phyloP scores from a whole-genome alignment of 1,284 basidiomycete genomes.

The Ustilago nuda region DNA sequence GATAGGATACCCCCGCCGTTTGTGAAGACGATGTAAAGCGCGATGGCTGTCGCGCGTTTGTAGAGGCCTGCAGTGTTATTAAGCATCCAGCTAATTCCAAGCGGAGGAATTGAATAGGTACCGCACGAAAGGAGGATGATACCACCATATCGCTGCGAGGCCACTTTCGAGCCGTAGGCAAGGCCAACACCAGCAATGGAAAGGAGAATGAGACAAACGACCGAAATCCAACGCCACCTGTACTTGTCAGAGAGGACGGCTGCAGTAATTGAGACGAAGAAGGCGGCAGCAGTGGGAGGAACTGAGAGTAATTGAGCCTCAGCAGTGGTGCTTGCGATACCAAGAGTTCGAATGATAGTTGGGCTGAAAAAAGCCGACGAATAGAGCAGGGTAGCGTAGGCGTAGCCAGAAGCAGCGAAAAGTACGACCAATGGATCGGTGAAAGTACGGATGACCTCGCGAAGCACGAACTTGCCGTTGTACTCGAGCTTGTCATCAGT shows the following conservation, averaged over 20 bases:
- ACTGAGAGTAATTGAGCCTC: constrained; percentile 60
- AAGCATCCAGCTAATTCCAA: constrained; percentile 55
- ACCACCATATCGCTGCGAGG: constrained; percentile 54
- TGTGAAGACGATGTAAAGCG: constrained; percentile 58
- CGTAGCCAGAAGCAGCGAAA: constrained; percentile 52
- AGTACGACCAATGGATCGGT: constrained; percentile 50
- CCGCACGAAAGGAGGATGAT: constrained; percentile 57
- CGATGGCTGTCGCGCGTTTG: constrained; percentile 60
- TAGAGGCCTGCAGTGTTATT: constrained; percentile 54
- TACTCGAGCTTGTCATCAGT: constrained; percentile 26
- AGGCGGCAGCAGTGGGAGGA: constrained; percentile 59
- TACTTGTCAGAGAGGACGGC: constrained; percentile 59
- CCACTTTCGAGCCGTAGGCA: constrained; percentile 41
- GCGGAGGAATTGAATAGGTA: constrained; percentile 46
- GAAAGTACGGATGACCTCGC: constrained; percentile 53
- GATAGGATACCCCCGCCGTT: constrained; percentile 57
- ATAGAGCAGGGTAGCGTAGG: constrained; percentile 54
- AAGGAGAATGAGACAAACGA: constrained; percentile 43
- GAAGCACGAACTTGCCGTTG: constrained; percentile 41
- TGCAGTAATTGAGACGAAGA: constrained; percentile 52
- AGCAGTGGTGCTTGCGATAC: constrained; percentile 42
- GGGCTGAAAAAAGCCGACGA: constrained; percentile 62
- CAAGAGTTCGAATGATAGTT: constrained; percentile 57
- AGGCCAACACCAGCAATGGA: constrained; percentile 54
- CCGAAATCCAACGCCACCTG: constrained; percentile 46